Evolutionary conservation across 108 stramenopile species (phyloP), one percentile per base, ranked within the genome.

Genomic region (Pseudonitzschia delicatissima): DNA sequence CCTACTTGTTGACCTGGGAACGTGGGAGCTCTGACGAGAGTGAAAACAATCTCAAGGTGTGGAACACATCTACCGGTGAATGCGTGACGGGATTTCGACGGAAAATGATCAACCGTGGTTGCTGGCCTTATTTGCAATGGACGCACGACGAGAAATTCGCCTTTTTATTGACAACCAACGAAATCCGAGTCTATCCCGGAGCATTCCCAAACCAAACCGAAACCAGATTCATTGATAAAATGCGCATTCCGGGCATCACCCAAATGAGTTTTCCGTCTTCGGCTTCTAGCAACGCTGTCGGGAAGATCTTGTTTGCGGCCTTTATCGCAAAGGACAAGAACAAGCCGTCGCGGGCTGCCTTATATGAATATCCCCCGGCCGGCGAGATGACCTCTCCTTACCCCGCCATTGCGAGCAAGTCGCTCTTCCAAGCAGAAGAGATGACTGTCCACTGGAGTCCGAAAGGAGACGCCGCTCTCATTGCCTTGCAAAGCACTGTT

Each of bases 71-170:
- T 2, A 63, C 62, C 12, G 95, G 91, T 40, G 62, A 39, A 26
- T 66, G 81, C 23, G 35, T 91, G 4, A 74, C 68, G 17, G 80
- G 88, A 15, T 88, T 96, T 33, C 64, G 62, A n/a, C 82, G 82
- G 45, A 90, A 89, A 67, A 45, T 39, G 17, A 66, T 91, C 51
- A 86, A 77, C 47, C 77, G 86, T 34, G 78, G 82, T 27, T 65
- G 84, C 6, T 92, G 95, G 93, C 89, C 90, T 0, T 82, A 87
- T 50, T 27, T 98, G 28, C 92, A 97, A 62, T 98, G 92, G 92
- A 95, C 91, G 39, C 65, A 82, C 48, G 93, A 98, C 68, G 97
- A 98, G 77, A 39, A 58, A 39, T 74, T 78, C 31, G 84, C 82
- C 55, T 83, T 90, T 66, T 37, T 85, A 25, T 58, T 85, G 27